These are phyloP conservation scores for Citrullus amarus DNA, from an alignment of 306 rosid species.

Conservation along the genomic window DNA sequence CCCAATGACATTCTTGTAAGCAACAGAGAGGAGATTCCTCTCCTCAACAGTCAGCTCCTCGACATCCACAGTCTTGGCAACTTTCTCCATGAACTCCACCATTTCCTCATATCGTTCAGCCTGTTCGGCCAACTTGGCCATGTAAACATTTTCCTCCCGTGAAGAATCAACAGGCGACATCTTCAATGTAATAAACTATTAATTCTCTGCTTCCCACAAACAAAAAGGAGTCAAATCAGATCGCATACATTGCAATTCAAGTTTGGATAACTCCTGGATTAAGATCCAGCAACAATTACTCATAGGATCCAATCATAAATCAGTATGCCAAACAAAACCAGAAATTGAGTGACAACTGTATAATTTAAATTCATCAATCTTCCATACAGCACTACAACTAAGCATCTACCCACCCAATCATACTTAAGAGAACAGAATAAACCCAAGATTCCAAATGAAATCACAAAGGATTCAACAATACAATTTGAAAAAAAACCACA, in stretches of 20 bases:
- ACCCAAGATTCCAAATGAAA: background rate
- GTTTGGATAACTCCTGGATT: background rate
- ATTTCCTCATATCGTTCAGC: slow-evolving; percentile 90
- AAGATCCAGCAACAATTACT: background rate
- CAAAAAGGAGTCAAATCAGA: background rate
- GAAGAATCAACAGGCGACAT: slow-evolving; percentile 47
- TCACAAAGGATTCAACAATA: background rate
- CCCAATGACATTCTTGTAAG: slow-evolving; percentile 90
- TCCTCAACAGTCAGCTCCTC: slow-evolving; percentile 87
- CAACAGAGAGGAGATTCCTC: slow-evolving; percentile 85
- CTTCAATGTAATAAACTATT: slow-evolving; percentile 1
- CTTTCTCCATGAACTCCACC: slow-evolving; percentile 98
- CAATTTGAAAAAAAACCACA: background rate
- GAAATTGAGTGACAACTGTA: background rate
- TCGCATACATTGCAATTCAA: background rate
- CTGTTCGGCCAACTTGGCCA: slow-evolving; percentile 92
- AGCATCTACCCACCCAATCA: background rate
- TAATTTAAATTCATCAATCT: background rate
- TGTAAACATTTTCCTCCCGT: slow-evolving; percentile 78
- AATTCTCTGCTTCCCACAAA: background rate
- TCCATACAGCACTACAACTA: background rate
- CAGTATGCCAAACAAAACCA: background rate
- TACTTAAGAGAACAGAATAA: background rate
- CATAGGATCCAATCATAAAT: background rate
- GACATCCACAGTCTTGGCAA: slow-evolving; percentile 64